Base-by-base conservation (phyloP, 106 monocot genomes). In the Allium fistulosum region DNA sequence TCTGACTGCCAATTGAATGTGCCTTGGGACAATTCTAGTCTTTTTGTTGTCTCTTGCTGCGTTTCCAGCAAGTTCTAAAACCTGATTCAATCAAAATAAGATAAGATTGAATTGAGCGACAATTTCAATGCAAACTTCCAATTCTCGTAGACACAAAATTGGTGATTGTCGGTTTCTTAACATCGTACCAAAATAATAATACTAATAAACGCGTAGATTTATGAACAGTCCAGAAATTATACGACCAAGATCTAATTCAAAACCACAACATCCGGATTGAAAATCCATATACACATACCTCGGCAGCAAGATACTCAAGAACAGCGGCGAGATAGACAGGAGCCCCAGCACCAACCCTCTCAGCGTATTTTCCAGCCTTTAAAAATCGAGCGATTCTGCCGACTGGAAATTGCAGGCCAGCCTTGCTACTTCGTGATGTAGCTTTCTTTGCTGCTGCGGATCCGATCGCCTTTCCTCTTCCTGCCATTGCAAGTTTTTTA, bases 261-360 rank as follows among this genome's bases (percentile, higher is more conserved):
- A 59, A 11, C 58, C 22, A 17, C 13, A 37, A 28, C 27, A 62
- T 62, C 61, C 26, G 37, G 12, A 28, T 10, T 26, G 27, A 18
- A 11, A 45, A 62, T 4, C 11, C 26, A 62, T 10, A 9, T 22
- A 62, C 7, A 11, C 10, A 12, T 68, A 84, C 84, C 84, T 88
- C 88, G 18, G 88, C 88, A n/a, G 88, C 80, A 46, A 84, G 78
- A 58, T 87, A 87, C 65, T 87, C 87, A 13, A 83, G 83, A 47
- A 87, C 87, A 68, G 83, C 83, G 53, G 87, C 75, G 58, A 87
- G 83, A 58, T 88, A 88, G 57, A 88, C 88, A 46, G 88, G 83
- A 27, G 88, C 88, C 7, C 88, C 83, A 22, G 80, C 69, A 15
- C 69, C 57, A 13, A 69, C 69, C 9, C 69, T 11, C 53, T 69